Base-by-base conservation (phyloP, 306 rosid genomes). In the Alnus rubra region DNA sequence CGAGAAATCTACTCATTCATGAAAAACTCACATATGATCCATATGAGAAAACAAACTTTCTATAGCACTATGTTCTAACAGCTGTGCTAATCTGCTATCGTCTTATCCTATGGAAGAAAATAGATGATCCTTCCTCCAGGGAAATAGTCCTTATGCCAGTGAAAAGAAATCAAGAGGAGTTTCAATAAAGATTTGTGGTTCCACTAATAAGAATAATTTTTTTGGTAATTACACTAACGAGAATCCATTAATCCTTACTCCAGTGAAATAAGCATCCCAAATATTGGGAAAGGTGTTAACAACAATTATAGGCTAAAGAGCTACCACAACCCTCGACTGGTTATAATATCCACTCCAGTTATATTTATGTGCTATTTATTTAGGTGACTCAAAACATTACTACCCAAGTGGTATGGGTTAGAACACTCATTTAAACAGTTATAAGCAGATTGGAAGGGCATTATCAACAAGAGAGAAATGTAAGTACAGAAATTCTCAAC, bases 381-480 rank as follows among this genome's bases (percentile, higher is more conserved):
- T 35, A 35, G n/a, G 14, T 39, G 13, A 18, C 16, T 39, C 7
- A 64, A 64, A 64, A 37, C 45, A 35, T 33, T 15, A 35, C 49
- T 14, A 3, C 19, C 39, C 1, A 63, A n/a, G 33, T 62, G 51
- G 15, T 49, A 52, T 47, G 53, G 49, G 45, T 28, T n/a, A 55
- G 77, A 48, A 59, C 49, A 63, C 4, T 37, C 72, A 42, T 42
- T 67, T n/a, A 9, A 7, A 64, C 9, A 67, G 72, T 18, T 15
- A 42, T 16, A 16, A 42, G 15, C 0, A 67, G n/a, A 55, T 45
- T 44, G 2, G 51, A 53, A 58, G 16, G 13, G 23, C 44, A 49
- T 48, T 12, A 49, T 31, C 73, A 80, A 64, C 52, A 31, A 67
- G 1, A 68, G 42, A 78, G 50, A 60, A 51, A 73, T 35, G 53